Percentiles rank a stretch among this genome's conserved stretches.
These are phyloP conservation scores for Lentinula aciculospora DNA, from an alignment of 768 basidiomycete genomes.

Conservation along the genomic window DNA sequence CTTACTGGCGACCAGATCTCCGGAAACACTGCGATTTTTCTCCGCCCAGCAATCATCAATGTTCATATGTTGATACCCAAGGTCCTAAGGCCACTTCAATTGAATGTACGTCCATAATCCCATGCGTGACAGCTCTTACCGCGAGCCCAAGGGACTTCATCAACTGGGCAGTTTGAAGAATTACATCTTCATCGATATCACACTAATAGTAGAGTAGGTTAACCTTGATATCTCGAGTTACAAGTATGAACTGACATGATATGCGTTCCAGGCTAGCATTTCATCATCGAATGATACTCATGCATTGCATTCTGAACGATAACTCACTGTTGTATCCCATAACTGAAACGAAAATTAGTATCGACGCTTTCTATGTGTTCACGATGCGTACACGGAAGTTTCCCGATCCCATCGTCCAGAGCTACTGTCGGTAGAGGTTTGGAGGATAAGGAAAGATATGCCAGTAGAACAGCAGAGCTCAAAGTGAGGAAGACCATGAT, in stretches of 20 bases:
- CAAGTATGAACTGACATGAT: constrained; percentile 35
- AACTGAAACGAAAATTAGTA: constrained; percentile 23
- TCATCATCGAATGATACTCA: background rate
- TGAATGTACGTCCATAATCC: background rate
- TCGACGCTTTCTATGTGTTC: background rate
- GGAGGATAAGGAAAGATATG: background rate
- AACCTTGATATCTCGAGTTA: background rate
- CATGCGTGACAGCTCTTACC: constrained; percentile 19
- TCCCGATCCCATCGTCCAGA: constrained; percentile 20
- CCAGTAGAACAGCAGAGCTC: constrained; percentile 1
- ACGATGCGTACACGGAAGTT: constrained; percentile 27
- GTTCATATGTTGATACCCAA: constrained; percentile 54
- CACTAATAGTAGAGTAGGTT: constrained; percentile 32
- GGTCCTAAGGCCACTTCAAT: constrained; percentile 30
- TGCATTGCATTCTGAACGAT: background rate
- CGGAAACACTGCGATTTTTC: constrained; percentile 42
- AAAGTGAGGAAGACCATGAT: background rate
- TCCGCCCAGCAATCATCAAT: constrained; percentile 65
- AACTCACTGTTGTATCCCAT: constrained; percentile 58
- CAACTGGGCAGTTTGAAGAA: constrained; percentile 42
- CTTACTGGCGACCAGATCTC: constrained; percentile 55
- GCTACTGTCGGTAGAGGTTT: background rate
- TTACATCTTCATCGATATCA: constrained; percentile 47
- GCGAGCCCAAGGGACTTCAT: constrained; percentile 48
- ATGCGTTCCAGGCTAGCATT: constrained; percentile 61